Percentiles rank a stretch among this genome's conserved stretches.
These are phyloP conservation scores for Ganoderma lingzhi DNA, from an alignment of 1,284 basidiomycete genomes.

Conservation along the genomic window DNA sequence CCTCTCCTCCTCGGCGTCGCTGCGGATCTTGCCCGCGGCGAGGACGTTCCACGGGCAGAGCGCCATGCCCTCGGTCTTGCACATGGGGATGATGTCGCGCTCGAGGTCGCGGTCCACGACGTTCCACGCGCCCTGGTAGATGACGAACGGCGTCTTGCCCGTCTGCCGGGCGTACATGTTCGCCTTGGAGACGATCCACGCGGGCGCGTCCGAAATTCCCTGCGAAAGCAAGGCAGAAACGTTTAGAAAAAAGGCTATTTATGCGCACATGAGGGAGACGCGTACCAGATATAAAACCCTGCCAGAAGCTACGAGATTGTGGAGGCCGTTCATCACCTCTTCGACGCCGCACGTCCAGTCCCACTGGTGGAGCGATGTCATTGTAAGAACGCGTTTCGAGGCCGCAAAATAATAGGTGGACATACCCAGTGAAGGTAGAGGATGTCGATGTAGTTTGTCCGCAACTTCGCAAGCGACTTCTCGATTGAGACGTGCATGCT, in stretches of 20 bases:
- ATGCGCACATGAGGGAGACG: slow-evolving; percentile 19
- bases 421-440: slow-evolving; percentile 57
- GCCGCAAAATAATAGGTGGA: neutral
- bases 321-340: slow-evolving; percentile 60
- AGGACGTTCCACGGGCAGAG: slow-evolving; percentile 45
- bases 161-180: slow-evolving; percentile 60
- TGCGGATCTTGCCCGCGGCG: slow-evolving; percentile 41
- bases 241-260: slow-evolving; percentile 12
- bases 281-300: slow-evolving; percentile 53
- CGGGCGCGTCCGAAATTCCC: slow-evolving; percentile 55
- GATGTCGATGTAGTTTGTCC: slow-evolving; percentile 63
- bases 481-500: slow-evolving; percentile 53
- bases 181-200: slow-evolving; percentile 61
- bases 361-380: slow-evolving; percentile 38
- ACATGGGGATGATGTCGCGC: slow-evolving; percentile 70
- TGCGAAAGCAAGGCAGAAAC: slow-evolving; percentile 7
- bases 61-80: slow-evolving; percentile 31
- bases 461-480: slow-evolving; percentile 60
- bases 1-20: slow-evolving; percentile 40
- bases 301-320: slow-evolving; percentile 50
- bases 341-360: slow-evolving; percentile 53
- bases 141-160: slow-evolving; percentile 58
- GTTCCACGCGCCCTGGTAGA: slow-evolving; percentile 67
- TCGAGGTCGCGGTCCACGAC: slow-evolving; percentile 60
- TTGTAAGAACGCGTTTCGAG: neutral